Evolutionary conservation across 495 filamentous ascomycete species (phyloP), one percentile per base, ranked within the genome.

Genomic region (Tuber calosporum): DNA sequence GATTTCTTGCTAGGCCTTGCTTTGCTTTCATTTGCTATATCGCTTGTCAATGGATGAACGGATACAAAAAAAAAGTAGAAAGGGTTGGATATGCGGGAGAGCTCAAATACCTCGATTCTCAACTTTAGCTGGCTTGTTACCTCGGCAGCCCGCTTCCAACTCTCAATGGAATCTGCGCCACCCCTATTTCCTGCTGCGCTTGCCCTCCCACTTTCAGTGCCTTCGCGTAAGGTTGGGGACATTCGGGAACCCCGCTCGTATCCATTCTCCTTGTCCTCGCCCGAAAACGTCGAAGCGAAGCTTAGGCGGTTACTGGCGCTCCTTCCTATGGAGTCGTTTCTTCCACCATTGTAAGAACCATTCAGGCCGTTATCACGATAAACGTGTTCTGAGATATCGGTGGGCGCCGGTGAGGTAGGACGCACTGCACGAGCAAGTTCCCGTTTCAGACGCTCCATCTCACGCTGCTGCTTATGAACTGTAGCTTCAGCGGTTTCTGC

Each of bases 111-210:
- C 86, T 99, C 96, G 82, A 99, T 99, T 83, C 94, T 87, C 66
- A 93, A 91, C 85, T 98, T 99, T 80, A 99, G 83, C 83, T 95
- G 93, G 82, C 92, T 97, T 58, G 96, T 99, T 17, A 99, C 96
- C 85, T 99, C 96, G n/a, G 95, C 95, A 40, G 96, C 96, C 78
- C 96, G 85, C 85, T 94, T 96, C 93, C 95, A 99, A 82, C 93
- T 97, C 84, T 97, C 95, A 67, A 93, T 90, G 19, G 89, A 90
- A 66, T 89, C 87, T 13, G 80, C 80, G 67, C 83, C 77, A 42
- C 75, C 77, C 68, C 83, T 83, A 58, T 87, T 83, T 48, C 86
- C 87, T 22, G 79, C 82, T 66, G 83, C 72, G n/a, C 83, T 82
- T 37, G 75, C 83, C 40, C 83, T 77, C 4, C 82, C 79, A 53